A percentile compares a stretch with the other conserved stretches of the same genome.
Evolutionary conservation across 2,329 filamentous ascomycete species (phyloP).

Genomic region (Ceratocystis alfenasii): DNA sequence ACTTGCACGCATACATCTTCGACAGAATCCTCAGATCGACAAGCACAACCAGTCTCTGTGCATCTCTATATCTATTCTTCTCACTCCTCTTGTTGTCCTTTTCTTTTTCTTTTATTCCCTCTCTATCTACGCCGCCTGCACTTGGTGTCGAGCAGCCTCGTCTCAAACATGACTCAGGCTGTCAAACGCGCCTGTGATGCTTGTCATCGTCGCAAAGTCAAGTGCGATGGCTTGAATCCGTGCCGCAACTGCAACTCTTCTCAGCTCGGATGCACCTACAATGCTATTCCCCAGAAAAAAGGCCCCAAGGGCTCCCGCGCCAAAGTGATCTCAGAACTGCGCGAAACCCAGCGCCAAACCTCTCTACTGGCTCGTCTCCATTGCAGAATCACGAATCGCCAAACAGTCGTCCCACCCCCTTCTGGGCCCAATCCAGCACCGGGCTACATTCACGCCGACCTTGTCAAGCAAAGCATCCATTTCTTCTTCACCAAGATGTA

Average conservation of each 20-base stretch:
- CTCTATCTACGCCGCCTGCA: neutral
- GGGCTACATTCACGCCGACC: slow-evolving; percentile 48
- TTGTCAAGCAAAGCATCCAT: slow-evolving; percentile 53
- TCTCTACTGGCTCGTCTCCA: slow-evolving; percentile 51
- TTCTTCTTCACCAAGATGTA: slow-evolving; percentile 61
- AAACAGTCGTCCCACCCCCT: slow-evolving; percentile 28
- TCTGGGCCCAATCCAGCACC: slow-evolving; percentile 39
- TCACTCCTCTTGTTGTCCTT: neutral
- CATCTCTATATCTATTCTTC: neutral
- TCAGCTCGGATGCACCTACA: slow-evolving; percentile 58
- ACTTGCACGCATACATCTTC: neutral
- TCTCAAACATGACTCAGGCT: slow-evolving; percentile 37
- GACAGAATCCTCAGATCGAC: neutral
- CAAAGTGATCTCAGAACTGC: slow-evolving; percentile 62
- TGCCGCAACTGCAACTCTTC: slow-evolving; percentile 60
- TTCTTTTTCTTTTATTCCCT: neutral
- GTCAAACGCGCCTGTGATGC: slow-evolving; percentile 57
- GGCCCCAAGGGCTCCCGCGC: slow-evolving; percentile 62
- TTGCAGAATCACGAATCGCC: slow-evolving; percentile 42
- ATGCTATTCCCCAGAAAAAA: slow-evolving; percentile 64
- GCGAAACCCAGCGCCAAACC: slow-evolving; percentile 55
- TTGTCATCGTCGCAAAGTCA: slow-evolving; percentile 63
- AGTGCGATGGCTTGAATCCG: slow-evolving; percentile 58
- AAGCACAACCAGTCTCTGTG: neutral
- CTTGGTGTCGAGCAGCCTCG: slow-evolving; percentile 13